Conservation (phyloP, 2,329 filamentous ascomycete species). For the Fusarium decemcellulare region DNA sequence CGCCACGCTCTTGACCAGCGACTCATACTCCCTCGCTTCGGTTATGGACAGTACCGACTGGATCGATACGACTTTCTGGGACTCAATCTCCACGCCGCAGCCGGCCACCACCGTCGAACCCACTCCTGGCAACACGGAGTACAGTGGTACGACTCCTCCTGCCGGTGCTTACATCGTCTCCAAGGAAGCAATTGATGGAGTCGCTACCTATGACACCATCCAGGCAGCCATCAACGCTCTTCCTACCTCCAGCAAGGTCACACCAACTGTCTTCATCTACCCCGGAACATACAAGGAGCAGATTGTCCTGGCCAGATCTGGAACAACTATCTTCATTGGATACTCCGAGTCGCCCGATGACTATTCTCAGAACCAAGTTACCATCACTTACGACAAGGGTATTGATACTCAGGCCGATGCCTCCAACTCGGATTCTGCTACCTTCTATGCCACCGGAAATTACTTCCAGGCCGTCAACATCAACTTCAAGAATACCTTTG, state of each 20-base stretch:
- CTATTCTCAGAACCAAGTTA: slow-evolving; percentile 41
- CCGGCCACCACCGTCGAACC: slow-evolving; percentile 10
- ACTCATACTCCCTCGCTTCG: slow-evolving; percentile 26
- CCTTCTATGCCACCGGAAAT: slow-evolving; percentile 42
- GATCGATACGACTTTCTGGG: slow-evolving; percentile 43
- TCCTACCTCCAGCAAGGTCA: slow-evolving; percentile 27
- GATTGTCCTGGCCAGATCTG: slow-evolving; percentile 31
- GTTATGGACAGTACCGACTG: slow-evolving; percentile 45
- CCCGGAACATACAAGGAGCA: slow-evolving; percentile 72
- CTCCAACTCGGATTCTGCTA: slow-evolving; percentile 44
- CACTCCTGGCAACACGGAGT: slow-evolving; percentile 45
- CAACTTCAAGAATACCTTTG: slow-evolving; percentile 43
- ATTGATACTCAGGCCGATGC: slow-evolving; percentile 41
- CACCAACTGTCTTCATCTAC: slow-evolving; percentile 53
- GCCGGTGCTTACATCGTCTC: slow-evolving; percentile 58
- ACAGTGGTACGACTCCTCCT: slow-evolving; percentile 57
- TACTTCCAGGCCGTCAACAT: slow-evolving; percentile 46
- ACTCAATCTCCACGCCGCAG: slow-evolving; percentile 41
- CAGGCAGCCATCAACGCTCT: slow-evolving; percentile 47
- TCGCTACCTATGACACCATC: slow-evolving; percentile 45
- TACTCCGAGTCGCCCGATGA: slow-evolving; percentile 46
- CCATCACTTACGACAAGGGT: slow-evolving; percentile 39
- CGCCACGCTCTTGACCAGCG: slow-evolving; percentile 38
- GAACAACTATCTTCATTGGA: slow-evolving; percentile 36
- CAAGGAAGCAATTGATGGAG: slow-evolving; percentile 37